phyloP scores from a whole-genome alignment of 306 rosid species.

The Datisca glomerata region DNA sequence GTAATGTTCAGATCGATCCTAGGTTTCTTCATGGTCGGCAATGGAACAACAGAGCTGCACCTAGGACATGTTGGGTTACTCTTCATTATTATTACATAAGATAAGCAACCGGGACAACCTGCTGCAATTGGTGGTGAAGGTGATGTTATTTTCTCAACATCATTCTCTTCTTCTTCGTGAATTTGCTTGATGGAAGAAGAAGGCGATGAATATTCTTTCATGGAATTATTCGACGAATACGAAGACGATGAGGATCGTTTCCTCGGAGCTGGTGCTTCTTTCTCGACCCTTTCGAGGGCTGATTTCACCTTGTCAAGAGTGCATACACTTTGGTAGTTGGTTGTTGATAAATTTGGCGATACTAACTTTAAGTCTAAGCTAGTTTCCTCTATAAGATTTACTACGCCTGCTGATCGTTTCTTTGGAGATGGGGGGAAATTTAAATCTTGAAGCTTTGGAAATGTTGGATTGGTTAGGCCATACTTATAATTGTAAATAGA shows the following conservation, averaged over 20 bases:
- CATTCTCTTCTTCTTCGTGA: slow-evolving; percentile 46
- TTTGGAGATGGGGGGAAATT: slow-evolving; percentile 55
- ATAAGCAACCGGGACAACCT: slow-evolving; percentile 90
- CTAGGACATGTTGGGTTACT: slow-evolving; percentile 87
- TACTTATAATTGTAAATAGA: slow-evolving; percentile 17
- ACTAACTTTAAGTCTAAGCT: slow-evolving; percentile 50
- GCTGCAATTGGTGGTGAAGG: slow-evolving; percentile 62
- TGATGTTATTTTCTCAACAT: slow-evolving; percentile 11
- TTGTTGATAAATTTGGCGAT: slow-evolving; percentile 29
- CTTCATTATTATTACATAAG: slow-evolving; percentile 75
- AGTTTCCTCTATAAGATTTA: slow-evolving; percentile 58
- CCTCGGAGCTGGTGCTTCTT: slow-evolving; percentile 65
- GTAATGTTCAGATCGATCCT: slow-evolving; percentile 79
- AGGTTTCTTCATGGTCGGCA: slow-evolving; percentile 71
- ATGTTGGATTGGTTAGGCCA: slow-evolving; percentile 21
- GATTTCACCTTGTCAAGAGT: slow-evolving; percentile 90
- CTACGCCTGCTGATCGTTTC: slow-evolving; percentile 3
- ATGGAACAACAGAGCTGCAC: slow-evolving; percentile 62
- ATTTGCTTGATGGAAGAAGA: slow-evolving; percentile 56
- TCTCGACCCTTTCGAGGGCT: slow-evolving; percentile 86
- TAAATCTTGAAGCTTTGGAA: slow-evolving; percentile 64
- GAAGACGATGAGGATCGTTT: slow-evolving; percentile 31
- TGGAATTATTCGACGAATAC: slow-evolving; percentile 21
- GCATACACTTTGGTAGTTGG: slow-evolving; percentile 74
- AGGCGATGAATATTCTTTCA: slow-evolving; percentile 28